These are phyloP conservation scores for Neospora caninum DNA, from an alignment of 169 alveolate species.

Conservation along the genomic window DNA sequence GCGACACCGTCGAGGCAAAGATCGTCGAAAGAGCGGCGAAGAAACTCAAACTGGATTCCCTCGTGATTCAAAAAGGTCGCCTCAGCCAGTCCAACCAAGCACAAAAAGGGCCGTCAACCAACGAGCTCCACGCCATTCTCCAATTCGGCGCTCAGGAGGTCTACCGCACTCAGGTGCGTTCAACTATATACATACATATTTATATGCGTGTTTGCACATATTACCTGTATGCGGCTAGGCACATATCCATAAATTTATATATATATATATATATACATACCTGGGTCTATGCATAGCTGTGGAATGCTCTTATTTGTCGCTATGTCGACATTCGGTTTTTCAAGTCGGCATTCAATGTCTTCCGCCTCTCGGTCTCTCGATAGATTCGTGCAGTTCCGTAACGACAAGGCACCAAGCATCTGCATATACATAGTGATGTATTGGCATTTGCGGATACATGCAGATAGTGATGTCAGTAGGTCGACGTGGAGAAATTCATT, in stretches of 20 bases:
- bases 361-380: too few species aligned
- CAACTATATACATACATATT: not conserved
- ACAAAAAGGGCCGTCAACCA: slow-evolving; percentile 79
- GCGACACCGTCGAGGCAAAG: slow-evolving; percentile 91
- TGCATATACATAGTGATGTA: too few species aligned
- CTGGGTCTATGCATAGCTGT: not conserved
- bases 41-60: slow-evolving; percentile 91
- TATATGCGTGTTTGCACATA: not conserved
- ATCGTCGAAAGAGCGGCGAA: slow-evolving; percentile 93
- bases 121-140: slow-evolving; percentile 90
- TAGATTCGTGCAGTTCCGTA: too few species aligned
- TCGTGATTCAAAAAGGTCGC: slow-evolving; percentile 91
- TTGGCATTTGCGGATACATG: too few species aligned
- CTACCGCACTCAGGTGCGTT: slow-evolving; percentile 67
- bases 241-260: not conserved
- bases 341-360: too few species aligned
- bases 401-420: too few species aligned
- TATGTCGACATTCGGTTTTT: too few species aligned
- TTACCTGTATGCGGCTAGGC: too few species aligned
- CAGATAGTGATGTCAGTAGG: too few species aligned
- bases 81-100: slow-evolving; percentile 68
- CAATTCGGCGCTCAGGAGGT: slow-evolving; percentile 94
- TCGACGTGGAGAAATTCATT: too few species aligned
- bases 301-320: not conserved
- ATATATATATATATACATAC: not conserved